Conservation (phyloP, 192 early-diverging fungal genomes). For the Kickxella alabastrina region DNA sequence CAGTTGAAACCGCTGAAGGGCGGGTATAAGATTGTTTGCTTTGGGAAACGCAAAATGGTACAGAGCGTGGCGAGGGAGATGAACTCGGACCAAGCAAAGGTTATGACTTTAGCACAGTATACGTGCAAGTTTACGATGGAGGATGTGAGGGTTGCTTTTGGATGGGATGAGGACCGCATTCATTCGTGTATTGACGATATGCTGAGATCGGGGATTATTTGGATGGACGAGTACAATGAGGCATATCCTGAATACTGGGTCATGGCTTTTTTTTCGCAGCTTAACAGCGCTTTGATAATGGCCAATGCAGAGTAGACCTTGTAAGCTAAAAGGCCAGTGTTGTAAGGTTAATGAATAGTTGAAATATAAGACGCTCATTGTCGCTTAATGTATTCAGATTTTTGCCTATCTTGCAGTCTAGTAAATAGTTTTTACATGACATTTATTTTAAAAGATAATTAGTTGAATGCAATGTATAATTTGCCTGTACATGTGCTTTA, state of each 20-base stretch:
- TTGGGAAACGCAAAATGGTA: constrained; percentile 80
- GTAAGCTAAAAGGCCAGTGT: too few relatives aligned
- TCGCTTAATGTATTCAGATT: too few relatives aligned
- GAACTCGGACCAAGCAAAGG: constrained; percentile 71
- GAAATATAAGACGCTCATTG: too few relatives aligned
- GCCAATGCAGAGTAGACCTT: neutral
- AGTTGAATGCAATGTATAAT: neutral
- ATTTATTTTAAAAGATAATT: neutral
- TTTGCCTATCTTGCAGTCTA: neutral
- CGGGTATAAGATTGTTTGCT: constrained; percentile 79
- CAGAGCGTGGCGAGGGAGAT: constrained; percentile 86
- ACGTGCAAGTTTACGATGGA: constrained; percentile 34
- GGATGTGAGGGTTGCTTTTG: constrained; percentile 24
- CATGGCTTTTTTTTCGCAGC: constrained; percentile 37
- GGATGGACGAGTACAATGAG: constrained; percentile 28
- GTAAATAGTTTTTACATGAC: neutral
- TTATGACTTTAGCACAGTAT: constrained; percentile 68
- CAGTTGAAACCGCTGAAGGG: constrained; percentile 80
- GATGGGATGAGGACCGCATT: constrained; percentile 35
- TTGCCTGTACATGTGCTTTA: neutral
- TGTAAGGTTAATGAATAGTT: too few relatives aligned
- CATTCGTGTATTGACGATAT: constrained; percentile 42
- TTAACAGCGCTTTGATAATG: constrained; percentile 8
- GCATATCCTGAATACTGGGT: constrained; percentile 37
- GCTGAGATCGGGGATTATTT: constrained; percentile 38